Base-by-base conservation (phyloP, 1,139 yeast species). In the Hemisphaericaspora lyxosophila region DNA sequence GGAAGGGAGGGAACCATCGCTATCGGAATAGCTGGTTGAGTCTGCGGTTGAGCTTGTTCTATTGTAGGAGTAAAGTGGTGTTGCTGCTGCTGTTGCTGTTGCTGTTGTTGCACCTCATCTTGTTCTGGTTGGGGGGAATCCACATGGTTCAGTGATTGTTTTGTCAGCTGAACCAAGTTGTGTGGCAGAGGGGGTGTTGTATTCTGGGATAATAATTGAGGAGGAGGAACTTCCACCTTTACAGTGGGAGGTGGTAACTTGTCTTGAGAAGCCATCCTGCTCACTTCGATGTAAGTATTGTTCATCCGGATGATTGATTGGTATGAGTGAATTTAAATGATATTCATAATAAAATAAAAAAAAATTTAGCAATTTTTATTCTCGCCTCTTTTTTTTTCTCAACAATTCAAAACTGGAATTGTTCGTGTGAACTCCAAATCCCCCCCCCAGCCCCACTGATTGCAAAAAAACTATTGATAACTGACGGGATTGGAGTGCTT, bases 1-100 rank as follows among this genome's bases (percentile, higher is more conserved):
- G 30, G 30, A 33, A 33, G 35, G 15, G 35, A 33, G 26, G 35
- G 35, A 19, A 33, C 35, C 6, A 26, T 16, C 28, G 26, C 18
- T 16, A n/a, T 13, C 4, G 33, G 19, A 12, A 26, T 7, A 25
- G 27, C 16, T 11, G 16, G 18, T 33, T 17, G 35, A n/a, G n/a
- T n/a, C n/a, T n/a, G n/a, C n/a, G n/a, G n/a, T n/a, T n/a, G n/a
- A n/a, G n/a, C n/a, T n/a, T n/a, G n/a, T n/a, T n/a, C n/a, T n/a
- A n/a, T n/a, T n/a, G n/a, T n/a, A n/a, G n/a, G n/a, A n/a, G n/a
- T n/a, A n/a, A n/a, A n/a, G n/a, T n/a, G n/a, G n/a, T n/a, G n/a
- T 33, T 4, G 23, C 15, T 27, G 31, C 18, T n/a, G 31, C 13
- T 34, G 34, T 19, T 31, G 23, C 14, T 18, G 34, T 25, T 14